phyloP scores from a whole-genome alignment of 495 filamentous ascomycete species.

The Penicillium dipodomyicola region DNA sequence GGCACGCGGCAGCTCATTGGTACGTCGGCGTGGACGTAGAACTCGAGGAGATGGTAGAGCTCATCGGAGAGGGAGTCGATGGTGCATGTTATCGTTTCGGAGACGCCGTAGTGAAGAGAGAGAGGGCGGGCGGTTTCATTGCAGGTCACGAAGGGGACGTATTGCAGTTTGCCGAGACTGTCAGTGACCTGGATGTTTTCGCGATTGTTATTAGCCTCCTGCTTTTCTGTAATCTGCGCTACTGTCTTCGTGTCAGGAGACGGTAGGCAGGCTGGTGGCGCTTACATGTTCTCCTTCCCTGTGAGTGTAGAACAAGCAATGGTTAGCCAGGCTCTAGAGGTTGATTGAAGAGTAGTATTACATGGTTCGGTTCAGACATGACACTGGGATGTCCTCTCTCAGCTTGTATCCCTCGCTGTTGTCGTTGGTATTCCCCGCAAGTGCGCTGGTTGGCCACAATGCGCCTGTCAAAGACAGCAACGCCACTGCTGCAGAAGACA shows the following conservation, averaged over 20 bases:
- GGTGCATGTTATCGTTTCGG: constrained; percentile 83
- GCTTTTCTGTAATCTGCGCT: constrained; percentile 1
- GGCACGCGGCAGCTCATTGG: constrained; percentile 91
- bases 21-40: constrained; percentile 96
- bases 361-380: constrained; percentile 66
- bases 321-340: constrained; percentile 18
- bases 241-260: not conserved
- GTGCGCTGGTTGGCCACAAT: constrained; percentile 24
- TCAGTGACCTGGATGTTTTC: constrained; percentile 65
- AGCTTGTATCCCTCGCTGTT: constrained; percentile 50
- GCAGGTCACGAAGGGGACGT: constrained; percentile 88
- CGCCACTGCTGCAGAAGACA: constrained; percentile 7
- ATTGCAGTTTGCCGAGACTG: constrained; percentile 78
- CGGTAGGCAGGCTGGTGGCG: constrained; percentile 17
- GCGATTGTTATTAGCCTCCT: constrained; percentile 16
- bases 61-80: constrained; percentile 79
- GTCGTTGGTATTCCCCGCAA: constrained; percentile 30
- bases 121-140: constrained; percentile 83
- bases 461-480: constrained; percentile 22
- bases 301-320: not conserved
- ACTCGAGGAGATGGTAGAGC: constrained; percentile 96
- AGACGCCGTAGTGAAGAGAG: constrained; percentile 77
- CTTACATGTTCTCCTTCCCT: constrained; percentile 59
- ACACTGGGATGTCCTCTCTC: constrained; percentile 58
- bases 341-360: constrained; percentile 36